These are phyloP conservation scores for Claviceps pusilla DNA, from an alignment of 2,329 filamentous ascomycete genomes.

Conservation along the genomic window DNA sequence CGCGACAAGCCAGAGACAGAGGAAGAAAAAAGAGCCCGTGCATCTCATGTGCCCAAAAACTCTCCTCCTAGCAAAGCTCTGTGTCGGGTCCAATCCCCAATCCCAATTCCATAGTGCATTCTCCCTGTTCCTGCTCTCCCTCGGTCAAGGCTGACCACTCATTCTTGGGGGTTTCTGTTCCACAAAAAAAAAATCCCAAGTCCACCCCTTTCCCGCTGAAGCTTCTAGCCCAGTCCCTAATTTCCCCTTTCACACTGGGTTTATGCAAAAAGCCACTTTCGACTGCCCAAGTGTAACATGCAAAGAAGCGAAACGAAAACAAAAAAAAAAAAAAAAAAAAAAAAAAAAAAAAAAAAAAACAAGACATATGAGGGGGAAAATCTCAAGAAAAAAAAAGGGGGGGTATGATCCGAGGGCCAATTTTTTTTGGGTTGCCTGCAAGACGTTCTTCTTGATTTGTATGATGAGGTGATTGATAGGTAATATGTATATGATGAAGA, in stretches of 20 bases:
- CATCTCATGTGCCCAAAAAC: background rate
- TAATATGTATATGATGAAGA: background rate
- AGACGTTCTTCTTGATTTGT: slow-evolving; percentile 17
- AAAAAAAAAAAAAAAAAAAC: slow-evolving; percentile 10
- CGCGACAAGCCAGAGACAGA: background rate
- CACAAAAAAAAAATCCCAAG: slow-evolving; percentile 4
- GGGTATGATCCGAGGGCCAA: slow-evolving; percentile 24
- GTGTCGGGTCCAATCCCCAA: background rate
- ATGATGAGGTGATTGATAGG: slow-evolving; percentile 8
- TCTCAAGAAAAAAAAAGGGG: no score
- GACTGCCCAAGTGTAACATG: slow-evolving; percentile 10
- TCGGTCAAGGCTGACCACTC: slow-evolving; percentile 14
- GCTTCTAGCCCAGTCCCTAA: slow-evolving; percentile 1
- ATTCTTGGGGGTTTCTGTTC: slow-evolving; percentile 13
- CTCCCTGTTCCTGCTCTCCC: background rate
- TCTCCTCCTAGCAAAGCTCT: background rate
- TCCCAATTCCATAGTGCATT: background rate
- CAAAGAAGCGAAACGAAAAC: slow-evolving; percentile 10
- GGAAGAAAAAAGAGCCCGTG: background rate
- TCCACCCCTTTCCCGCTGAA: slow-evolving; percentile 1
- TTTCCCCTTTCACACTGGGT: slow-evolving; percentile 7
- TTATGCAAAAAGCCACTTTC: slow-evolving; percentile 7
- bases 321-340: slow-evolving; percentile 10
- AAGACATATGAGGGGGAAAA: background rate
- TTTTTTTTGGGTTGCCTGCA: slow-evolving; percentile 23